A percentile compares a stretch with the other conserved stretches of the same genome.
Evolutionary conservation across 2,329 filamentous ascomycete species (phyloP).

Genomic region (Ciborinia camelliae): DNA sequence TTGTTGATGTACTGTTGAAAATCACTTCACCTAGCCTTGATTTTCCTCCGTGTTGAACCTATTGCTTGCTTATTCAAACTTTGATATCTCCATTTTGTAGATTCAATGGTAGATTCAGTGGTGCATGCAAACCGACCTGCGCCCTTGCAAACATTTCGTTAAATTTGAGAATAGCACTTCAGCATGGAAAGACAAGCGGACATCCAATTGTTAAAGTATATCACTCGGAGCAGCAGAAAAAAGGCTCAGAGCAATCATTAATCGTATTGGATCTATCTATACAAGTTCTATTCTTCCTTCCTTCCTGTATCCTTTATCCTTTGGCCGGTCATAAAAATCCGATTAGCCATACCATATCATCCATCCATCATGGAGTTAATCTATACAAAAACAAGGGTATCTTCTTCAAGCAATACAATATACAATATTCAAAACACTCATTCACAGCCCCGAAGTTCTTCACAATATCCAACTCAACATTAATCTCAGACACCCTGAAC

Average conservation of each 20-base stretch:
- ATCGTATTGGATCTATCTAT: neutral
- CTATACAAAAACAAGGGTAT: conserved; percentile 16
- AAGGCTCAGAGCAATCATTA: neutral
- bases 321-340: neutral
- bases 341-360: neutral
- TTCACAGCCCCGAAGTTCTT: no score
- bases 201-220: neutral
- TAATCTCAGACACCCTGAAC: neutral
- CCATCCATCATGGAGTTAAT: neutral
- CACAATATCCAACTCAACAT: neutral
- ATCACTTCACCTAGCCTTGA: neutral
- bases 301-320: neutral
- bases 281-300: neutral
- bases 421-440: neutral
- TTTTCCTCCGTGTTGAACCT: no score
- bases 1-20: neutral
- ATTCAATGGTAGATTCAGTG: neutral
- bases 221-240: neutral
- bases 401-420: neutral
- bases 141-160: no score
- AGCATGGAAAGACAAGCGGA: neutral
- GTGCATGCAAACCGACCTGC: no score
- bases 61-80: neutral
- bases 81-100: neutral
- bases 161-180: no score